These are phyloP conservation scores for Striga hermonthica DNA, from an alignment of 305 asterid species.

Conservation along the genomic window DNA sequence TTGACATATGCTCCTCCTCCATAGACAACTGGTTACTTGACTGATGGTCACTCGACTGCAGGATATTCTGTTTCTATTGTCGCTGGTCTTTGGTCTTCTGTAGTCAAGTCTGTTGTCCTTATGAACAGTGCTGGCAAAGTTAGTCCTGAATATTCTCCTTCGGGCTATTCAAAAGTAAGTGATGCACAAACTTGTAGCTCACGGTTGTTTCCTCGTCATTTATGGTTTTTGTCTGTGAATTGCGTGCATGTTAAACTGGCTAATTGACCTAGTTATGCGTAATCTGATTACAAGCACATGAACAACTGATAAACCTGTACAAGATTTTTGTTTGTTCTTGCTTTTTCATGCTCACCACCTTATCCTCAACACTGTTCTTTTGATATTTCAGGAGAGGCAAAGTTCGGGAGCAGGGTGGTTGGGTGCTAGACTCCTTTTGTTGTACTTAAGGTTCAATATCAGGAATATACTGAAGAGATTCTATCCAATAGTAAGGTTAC, in stretches of 20 bases:
- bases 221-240: neutral
- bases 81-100: constrained; percentile 70
- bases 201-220: constrained; percentile 20
- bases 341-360: neutral
- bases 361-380: neutral
- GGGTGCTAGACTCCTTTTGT: constrained; percentile 70
- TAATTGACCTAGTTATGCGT: constrained; percentile 23
- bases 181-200: constrained; percentile 11
- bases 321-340: neutral
- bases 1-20: neutral
- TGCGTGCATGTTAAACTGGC: constrained; percentile 11
- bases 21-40: constrained; percentile 17
- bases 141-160: constrained; percentile 53
- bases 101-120: constrained; percentile 74
- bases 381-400: constrained; percentile 57
- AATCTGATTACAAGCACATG: constrained; percentile 15
- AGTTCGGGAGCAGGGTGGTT: constrained; percentile 67
- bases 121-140: constrained; percentile 74
- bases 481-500: constrained; percentile 71
- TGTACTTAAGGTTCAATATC: constrained; percentile 61
- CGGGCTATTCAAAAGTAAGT: constrained; percentile 53
- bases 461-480: constrained; percentile 57
- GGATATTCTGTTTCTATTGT: constrained; percentile 75
- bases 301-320: neutral
- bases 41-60: constrained; percentile 33